Percentiles rank a stretch among this genome's conserved stretches.
Conservation (phyloP, 2,329 filamentous ascomycete species). For the Ambrosiella beaveri region DNA sequence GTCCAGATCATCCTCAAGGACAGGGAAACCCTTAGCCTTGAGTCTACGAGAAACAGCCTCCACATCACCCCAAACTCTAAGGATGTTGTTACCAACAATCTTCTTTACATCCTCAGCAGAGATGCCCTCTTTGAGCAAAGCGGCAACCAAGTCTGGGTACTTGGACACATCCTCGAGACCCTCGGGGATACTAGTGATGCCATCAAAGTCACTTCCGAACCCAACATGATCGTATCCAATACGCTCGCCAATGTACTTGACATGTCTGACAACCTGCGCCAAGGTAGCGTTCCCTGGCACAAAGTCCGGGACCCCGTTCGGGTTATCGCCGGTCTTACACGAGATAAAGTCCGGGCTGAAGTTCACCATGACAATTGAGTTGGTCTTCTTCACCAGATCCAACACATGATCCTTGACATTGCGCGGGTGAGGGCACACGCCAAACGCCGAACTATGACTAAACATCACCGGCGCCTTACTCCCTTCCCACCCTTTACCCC, state of each 20-base stretch:
- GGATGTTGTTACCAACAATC: slow-evolving; percentile 61
- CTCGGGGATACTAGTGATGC: slow-evolving; percentile 44
- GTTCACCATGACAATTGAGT: slow-evolving; percentile 80
- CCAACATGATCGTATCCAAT: slow-evolving; percentile 84
- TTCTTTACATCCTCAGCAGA: slow-evolving; percentile 57
- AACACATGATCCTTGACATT: slow-evolving; percentile 81
- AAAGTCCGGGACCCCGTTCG: slow-evolving; percentile 49
- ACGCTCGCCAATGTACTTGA: slow-evolving; percentile 62
- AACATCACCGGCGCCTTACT: slow-evolving; percentile 74
- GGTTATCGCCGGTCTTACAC: slow-evolving; percentile 42
- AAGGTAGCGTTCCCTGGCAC: slow-evolving; percentile 56
- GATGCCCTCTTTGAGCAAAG: slow-evolving; percentile 56
- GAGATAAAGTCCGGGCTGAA: slow-evolving; percentile 71
- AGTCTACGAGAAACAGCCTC: slow-evolving; percentile 53
- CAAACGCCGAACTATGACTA: slow-evolving; percentile 68
- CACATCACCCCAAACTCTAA: slow-evolving; percentile 69
- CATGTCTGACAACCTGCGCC: slow-evolving; percentile 60
- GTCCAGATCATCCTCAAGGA: slow-evolving; percentile 33
- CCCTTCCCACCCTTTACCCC: slow-evolving; percentile 45
- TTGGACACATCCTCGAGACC: slow-evolving; percentile 76
- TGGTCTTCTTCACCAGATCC: slow-evolving; percentile 52
- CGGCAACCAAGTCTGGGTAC: slow-evolving; percentile 61
- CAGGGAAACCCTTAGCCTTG: slow-evolving; percentile 37
- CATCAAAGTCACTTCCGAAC: slow-evolving; percentile 80
- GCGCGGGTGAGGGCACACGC: slow-evolving; percentile 69